These are phyloP conservation scores for Chaetomium olivaceum DNA, from an alignment of 2,329 filamentous ascomycete genomes.

Conservation along the genomic window DNA sequence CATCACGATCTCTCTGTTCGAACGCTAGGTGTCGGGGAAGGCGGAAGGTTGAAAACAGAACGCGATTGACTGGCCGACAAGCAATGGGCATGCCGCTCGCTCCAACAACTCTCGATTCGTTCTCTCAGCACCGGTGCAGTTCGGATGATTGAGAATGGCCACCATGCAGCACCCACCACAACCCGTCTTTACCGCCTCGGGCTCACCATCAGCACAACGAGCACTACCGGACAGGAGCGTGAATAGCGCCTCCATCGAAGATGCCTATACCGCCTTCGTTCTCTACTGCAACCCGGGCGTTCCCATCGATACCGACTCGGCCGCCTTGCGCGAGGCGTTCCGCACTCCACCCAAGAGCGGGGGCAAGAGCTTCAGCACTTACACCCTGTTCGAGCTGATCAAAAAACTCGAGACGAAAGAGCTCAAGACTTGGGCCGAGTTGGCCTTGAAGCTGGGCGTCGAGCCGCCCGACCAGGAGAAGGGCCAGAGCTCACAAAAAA, in stretches of 20 bases:
- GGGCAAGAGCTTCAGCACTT: slow-evolving; percentile 81
- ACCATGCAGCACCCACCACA: slow-evolving; percentile 24
- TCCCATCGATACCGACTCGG: slow-evolving; percentile 66
- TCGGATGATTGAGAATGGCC: slow-evolving; percentile 20
- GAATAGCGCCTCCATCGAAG: slow-evolving; percentile 69
- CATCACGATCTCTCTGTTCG: not conserved
- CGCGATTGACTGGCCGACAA: not conserved
- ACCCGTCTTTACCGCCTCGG: slow-evolving; percentile 21
- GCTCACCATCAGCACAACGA: slow-evolving; percentile 20
- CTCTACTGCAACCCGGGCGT: slow-evolving; percentile 88
- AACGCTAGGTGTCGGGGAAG: not conserved
- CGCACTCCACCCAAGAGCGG: slow-evolving; percentile 80
- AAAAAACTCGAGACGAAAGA: slow-evolving; percentile 76
- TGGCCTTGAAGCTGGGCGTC: slow-evolving; percentile 84
- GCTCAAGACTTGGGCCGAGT: slow-evolving; percentile 88
- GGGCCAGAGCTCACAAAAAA: slow-evolving; percentile 86
- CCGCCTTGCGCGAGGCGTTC: slow-evolving; percentile 73
- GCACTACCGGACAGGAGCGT: slow-evolving; percentile 67
- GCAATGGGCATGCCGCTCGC: slow-evolving; percentile 15
- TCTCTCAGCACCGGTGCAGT: not conserved
- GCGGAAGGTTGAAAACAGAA: not conserved
- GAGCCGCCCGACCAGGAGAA: slow-evolving; percentile 79
- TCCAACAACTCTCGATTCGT: not conserved
- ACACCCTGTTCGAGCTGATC: slow-evolving; percentile 74
- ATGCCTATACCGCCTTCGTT: slow-evolving; percentile 82